These are phyloP conservation scores for Penicillium sp. DNA, from an alignment of 2,329 filamentous ascomycete species.

Conservation along the genomic window DNA sequence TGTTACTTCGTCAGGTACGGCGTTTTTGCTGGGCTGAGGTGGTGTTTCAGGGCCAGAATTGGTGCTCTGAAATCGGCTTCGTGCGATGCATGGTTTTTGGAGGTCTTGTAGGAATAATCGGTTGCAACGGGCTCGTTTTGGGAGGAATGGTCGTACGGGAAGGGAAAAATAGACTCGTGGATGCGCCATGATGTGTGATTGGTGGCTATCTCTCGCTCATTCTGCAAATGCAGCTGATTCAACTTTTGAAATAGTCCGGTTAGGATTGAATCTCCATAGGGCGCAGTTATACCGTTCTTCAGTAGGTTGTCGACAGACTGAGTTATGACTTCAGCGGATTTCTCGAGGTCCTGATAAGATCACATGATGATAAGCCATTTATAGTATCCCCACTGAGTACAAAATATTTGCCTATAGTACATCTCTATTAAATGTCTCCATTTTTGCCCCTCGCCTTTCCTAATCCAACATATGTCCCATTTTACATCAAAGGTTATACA, in stretches of 20 bases:
- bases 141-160: constrained; percentile 14
- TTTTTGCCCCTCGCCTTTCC: background rate
- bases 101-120: constrained; percentile 7
- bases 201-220: constrained; percentile 16
- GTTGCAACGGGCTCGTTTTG: constrained; percentile 18
- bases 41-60: constrained; percentile 4
- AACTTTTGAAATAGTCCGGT: background rate
- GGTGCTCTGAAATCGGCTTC: constrained; percentile 28
- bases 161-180: constrained; percentile 11
- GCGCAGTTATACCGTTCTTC: background rate
- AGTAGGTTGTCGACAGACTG: background rate
- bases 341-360: constrained; percentile 15
- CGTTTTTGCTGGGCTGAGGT: constrained; percentile 8
- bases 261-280: background rate
- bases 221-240: background rate
- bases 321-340: constrained; percentile 13
- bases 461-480: background rate
- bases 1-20: constrained; percentile 17
- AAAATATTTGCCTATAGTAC: background rate
- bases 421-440: background rate
- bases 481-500: background rate
- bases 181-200: constrained; percentile 13
- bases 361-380: constrained; percentile 21
- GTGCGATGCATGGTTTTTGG: constrained; percentile 10
- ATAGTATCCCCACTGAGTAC: background rate